A percentile compares a stretch with the other conserved stretches of the same genome.
phyloP scores from a whole-genome alignment of 1,284 basidiomycete genomes.

The Papiliotrema nemorosa region DNA sequence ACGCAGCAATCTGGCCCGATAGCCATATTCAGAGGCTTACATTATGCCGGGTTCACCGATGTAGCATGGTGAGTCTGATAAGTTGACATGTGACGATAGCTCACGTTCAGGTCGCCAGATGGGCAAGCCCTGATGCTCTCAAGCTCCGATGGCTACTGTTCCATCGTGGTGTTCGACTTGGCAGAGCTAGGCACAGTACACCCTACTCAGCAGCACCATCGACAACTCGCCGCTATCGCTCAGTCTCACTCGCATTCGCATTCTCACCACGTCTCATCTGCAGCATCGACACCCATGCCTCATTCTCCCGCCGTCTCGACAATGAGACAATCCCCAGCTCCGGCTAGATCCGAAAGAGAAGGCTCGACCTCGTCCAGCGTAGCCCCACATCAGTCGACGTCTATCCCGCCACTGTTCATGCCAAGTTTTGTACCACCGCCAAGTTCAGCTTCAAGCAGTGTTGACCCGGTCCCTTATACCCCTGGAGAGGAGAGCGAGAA shows the following conservation, averaged over 20 bases:
- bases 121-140: slow-evolving; percentile 89
- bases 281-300: slow-evolving; percentile 28
- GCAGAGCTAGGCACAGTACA: slow-evolving; percentile 84
- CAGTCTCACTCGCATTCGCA: slow-evolving; percentile 62
- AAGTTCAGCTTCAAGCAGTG: slow-evolving; percentile 15
- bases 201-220: slow-evolving; percentile 79
- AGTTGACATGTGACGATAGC: background rate
- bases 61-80: slow-evolving; percentile 73
- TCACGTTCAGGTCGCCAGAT: slow-evolving; percentile 74
- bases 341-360: slow-evolving; percentile 39
- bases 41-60: slow-evolving; percentile 98
- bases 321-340: slow-evolving; percentile 38
- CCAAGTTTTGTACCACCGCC: slow-evolving; percentile 13
- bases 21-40: slow-evolving; percentile 88
- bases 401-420: slow-evolving; percentile 20
- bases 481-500: slow-evolving; percentile 33
- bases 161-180: slow-evolving; percentile 70
- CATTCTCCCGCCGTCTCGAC: slow-evolving; percentile 51
- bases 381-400: slow-evolving; percentile 14
- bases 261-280: slow-evolving; percentile 40
- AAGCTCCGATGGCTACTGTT: slow-evolving; percentile 95
- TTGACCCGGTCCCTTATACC: slow-evolving; percentile 32
- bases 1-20: slow-evolving; percentile 93
- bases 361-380: slow-evolving; percentile 32
- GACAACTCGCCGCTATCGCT: slow-evolving; percentile 81